These are phyloP conservation scores for Hanseniaspora hatyaiensis DNA, from an alignment of 805 yeast genomes.

Conservation along the genomic window DNA sequence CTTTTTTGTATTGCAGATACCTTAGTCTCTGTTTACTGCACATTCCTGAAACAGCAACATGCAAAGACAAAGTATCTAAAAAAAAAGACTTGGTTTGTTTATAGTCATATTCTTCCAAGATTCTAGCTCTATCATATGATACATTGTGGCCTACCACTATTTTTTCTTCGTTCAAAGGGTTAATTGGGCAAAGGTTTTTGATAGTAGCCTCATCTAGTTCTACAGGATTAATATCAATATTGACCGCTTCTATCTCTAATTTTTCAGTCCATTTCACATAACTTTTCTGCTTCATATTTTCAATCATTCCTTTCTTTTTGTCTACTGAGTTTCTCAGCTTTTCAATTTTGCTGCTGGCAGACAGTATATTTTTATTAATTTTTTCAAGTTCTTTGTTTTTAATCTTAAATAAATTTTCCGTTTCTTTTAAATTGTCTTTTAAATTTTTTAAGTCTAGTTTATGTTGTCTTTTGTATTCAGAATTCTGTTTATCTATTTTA, in stretches of 20 bases:
- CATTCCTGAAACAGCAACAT: conserved; percentile 81
- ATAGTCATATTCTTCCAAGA: conserved; percentile 69
- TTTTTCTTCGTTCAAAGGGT: conserved; percentile 37
- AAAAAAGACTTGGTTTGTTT: conserved; percentile 59
- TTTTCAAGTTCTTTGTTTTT: background rate
- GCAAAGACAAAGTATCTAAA: conserved; percentile 86
- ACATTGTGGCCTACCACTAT: conserved; percentile 83
- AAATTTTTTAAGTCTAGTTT: background rate
- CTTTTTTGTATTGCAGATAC: conserved; percentile 42
- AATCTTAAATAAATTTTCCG: background rate
- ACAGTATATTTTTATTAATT: background rate
- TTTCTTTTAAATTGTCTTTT: background rate
- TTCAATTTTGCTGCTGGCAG: background rate
- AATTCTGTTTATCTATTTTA: background rate
- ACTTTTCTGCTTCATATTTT: background rate
- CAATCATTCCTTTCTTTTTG: background rate
- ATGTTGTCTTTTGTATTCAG: background rate
- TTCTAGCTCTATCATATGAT: conserved; percentile 79
- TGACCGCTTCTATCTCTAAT: background rate
- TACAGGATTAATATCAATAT: background rate
- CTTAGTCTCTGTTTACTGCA: conserved; percentile 80
- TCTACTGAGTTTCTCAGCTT: background rate
- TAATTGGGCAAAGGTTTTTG: conserved; percentile 69
- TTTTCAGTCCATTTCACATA: background rate
- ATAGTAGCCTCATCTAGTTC: conserved; percentile 22